Evolutionary conservation across 78 protist species (phyloP).

Genomic region (Capsaspora owczarzaki): DNA sequence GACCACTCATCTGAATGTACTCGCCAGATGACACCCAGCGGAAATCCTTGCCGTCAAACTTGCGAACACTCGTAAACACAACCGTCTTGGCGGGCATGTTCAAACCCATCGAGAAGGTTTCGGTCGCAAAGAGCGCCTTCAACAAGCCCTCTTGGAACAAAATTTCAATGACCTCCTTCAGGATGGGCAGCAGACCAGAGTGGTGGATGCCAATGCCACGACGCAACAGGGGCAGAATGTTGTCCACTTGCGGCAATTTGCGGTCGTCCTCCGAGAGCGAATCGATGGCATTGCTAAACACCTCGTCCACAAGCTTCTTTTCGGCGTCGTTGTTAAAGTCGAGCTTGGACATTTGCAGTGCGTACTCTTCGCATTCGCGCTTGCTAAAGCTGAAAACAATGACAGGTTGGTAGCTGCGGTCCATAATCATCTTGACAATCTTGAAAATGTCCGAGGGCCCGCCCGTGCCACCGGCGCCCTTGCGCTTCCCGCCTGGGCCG

Average conservation of each 20-base stretch:
- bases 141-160: constrained; percentile 43
- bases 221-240: constrained; percentile 29
- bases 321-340: constrained; percentile 68
- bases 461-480: neutral
- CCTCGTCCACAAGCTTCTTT: constrained; percentile 19
- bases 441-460: constrained; percentile 50
- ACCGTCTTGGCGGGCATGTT: constrained; percentile 97
- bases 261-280: constrained; percentile 42
- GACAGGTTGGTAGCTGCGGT: constrained; percentile 9
- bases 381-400: constrained; percentile 78
- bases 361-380: constrained; percentile 52
- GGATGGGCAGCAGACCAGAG: constrained; percentile 90
- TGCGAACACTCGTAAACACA: constrained; percentile 73
- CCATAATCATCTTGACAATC: constrained; percentile 79
- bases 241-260: constrained; percentile 13
- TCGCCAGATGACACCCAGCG: constrained; percentile 59
- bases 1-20: constrained; percentile 92
- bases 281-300: constrained; percentile 73
- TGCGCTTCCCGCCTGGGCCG: neutral
- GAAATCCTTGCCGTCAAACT: constrained; percentile 74
- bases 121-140: constrained; percentile 90
- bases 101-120: constrained; percentile 99
- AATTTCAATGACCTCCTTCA: constrained; percentile 86
- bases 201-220: constrained; percentile 96
- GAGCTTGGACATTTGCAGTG: constrained; percentile 19